Evolutionary conservation across 139 green algal genomes (phyloP).

Genomic region (Pedinophyceae sp.): DNA sequence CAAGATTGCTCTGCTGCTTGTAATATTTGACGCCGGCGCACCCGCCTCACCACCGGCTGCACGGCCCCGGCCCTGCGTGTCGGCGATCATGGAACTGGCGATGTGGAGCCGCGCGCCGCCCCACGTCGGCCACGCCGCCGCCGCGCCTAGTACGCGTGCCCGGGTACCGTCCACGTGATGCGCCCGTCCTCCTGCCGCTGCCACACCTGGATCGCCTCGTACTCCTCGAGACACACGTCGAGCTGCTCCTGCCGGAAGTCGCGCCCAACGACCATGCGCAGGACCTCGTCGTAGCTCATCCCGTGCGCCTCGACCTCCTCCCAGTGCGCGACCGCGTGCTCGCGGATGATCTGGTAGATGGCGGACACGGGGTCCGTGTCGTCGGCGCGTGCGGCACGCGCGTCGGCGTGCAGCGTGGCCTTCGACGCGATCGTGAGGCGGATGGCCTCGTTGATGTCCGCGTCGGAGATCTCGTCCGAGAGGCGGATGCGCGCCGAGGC

Average conservation of each 20-base stretch:
- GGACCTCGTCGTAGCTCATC: not conserved
- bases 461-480: constrained; percentile 31
- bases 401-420: constrained; percentile 41
- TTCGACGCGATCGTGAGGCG: constrained; percentile 85
- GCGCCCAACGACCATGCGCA: constrained; percentile 11
- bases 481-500: constrained; percentile 73
- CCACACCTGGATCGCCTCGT: constrained; percentile 48
- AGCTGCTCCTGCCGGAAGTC: constrained; percentile 27
- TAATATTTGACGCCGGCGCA: too few species aligned
- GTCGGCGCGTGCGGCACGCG: constrained; percentile 4
- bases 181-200: constrained; percentile 12
- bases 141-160: too few species aligned
- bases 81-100: too few species aligned
- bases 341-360: constrained; percentile 27
- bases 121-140: too few species aligned
- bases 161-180: too few species aligned
- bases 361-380: constrained; percentile 29
- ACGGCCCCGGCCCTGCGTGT: too few species aligned
- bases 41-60: too few species aligned
- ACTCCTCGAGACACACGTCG: constrained; percentile 43
- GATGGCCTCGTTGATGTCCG: constrained; percentile 88
- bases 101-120: too few species aligned
- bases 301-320: not conserved
- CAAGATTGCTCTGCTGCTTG: too few species aligned
- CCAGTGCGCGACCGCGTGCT: constrained; percentile 2